Evolutionary conservation across 805 yeast species (phyloP), one percentile per base, ranked within the genome.

Genomic region (Kodamaea neixiangensis): DNA sequence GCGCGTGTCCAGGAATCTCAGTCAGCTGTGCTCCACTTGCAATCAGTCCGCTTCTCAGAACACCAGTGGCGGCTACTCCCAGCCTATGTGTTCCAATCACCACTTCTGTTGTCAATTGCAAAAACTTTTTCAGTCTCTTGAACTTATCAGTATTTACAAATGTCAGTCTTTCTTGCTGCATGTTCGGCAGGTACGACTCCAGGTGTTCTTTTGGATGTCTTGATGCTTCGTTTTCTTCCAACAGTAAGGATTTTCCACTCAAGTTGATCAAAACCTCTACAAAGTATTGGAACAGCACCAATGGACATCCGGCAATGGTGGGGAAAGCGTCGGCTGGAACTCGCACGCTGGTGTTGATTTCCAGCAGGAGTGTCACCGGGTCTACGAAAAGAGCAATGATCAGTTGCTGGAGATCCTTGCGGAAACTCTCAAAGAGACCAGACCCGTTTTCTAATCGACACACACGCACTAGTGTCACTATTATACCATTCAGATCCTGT

Each of bases 271-370:
- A 76, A 2, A 87, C 91, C 64, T 91, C 97, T 13, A 91, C 71
- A 62, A 86, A 88, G 64, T 92, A 91, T 62, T 88, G 93, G 66
- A 91, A 91, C 2, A 90, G 78, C 7, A 90, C 89, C 44, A 85
- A 69, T 1, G 82, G 82, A 47, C 88, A 80, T 1, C 87, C 87
- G 14, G 81, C 76, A 11, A 89, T 87, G 0, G 96, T 88, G 0
- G 97, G 96, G 63, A 91, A 89, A 0, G 88, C 84, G 58, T 91
- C 97, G 0, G 87, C 81, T 0, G 97, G 97, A 0, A 91, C 84
- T 54, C 84, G 75, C 17, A 91, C 67, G 38, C 81, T 78, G 0
- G 92, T 81, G 29, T 80, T 80, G 7, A 86, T 74, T 31, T 80
- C 84, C 38, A 84, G 76, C 14, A 75, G 67, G 37, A 82, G 71